Base-by-base conservation (phyloP, 768 basidiomycete species). In the Xerocomus potaroensis region DNA sequence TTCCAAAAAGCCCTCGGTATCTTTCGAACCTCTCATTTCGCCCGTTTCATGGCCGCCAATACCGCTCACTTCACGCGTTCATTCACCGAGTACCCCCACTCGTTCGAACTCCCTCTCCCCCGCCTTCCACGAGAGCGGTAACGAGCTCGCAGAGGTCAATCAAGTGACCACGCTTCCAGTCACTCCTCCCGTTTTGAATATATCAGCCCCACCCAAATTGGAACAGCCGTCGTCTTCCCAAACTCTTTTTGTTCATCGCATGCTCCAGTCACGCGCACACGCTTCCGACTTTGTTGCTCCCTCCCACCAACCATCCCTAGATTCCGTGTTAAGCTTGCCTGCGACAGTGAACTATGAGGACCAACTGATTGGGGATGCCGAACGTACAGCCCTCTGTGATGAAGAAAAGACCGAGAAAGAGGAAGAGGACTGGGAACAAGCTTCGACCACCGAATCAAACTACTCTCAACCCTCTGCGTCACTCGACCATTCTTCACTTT, bases 391-490 rank as follows among this genome's bases (percentile, higher is more conserved):
- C 8, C 40, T 56, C 15, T 46, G 38, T 36, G 61, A 55, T 39
- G 56, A 37, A 10, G 52, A 52, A 39, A 32, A 1, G 26, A 42
- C 3, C 10, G 33, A 33, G 38, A 33, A 15, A 22, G 33, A 48
- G 1, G 48, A 24, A 9, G 54, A 47, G 0, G 47, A 38, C 10
- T 48, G 24, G 47, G 45, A 22, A 2, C 43, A 43, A 6, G 24
- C 9, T 16, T 35, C 48, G 1, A 49, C 30, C n/a, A n/a, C 43
- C 0, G 48, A 30, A 9, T 66, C 64, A 0, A 12, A 37, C 6
- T 64, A 64, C 39, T 64, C 64, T 4, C 62, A 64, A 43, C 26
- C 14, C 5, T 64, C 64, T 33, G 62, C 60, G 11, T 30, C 43
- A 1, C 1, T 51, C 4, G 56, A 62, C 16, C 56, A 62, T 19